These are phyloP conservation scores for Isabelozyma rhagii DNA, from an alignment of 805 yeast species.

Conservation along the genomic window DNA sequence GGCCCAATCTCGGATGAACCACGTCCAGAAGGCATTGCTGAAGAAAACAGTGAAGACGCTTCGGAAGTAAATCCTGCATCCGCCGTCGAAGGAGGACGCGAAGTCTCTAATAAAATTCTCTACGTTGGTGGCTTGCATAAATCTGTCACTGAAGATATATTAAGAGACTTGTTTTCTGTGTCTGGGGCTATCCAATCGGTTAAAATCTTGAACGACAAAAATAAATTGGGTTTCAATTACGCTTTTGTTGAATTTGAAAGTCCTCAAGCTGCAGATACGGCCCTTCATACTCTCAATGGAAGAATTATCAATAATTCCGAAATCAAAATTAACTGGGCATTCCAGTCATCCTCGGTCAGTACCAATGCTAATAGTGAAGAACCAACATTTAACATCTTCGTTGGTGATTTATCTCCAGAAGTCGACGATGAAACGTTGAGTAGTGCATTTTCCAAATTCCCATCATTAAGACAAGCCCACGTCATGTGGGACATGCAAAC, in stretches of 20 bases:
- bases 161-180: slow-evolving; percentile 59
- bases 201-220: slow-evolving; percentile 74
- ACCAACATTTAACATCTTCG: slow-evolving; percentile 70
- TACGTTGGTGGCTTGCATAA: slow-evolving; percentile 76
- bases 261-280: slow-evolving; percentile 57
- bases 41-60: neutral
- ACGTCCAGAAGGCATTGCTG: too few species aligned
- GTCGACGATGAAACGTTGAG: slow-evolving; percentile 73
- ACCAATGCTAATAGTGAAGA: slow-evolving; percentile 37
- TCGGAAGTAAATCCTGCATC: slow-evolving; percentile 49
- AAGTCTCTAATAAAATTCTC: slow-evolving; percentile 65
- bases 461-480: slow-evolving; percentile 73
- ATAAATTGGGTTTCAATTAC: slow-evolving; percentile 68
- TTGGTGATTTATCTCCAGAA: slow-evolving; percentile 82
- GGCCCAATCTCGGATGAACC: neutral
- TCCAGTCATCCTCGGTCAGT: slow-evolving; percentile 69
- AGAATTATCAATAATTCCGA: slow-evolving; percentile 50
- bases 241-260: slow-evolving; percentile 76
- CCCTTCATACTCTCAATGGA: slow-evolving; percentile 61
- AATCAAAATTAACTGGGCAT: slow-evolving; percentile 78
- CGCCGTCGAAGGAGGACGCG: slow-evolving; percentile 80
- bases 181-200: slow-evolving; percentile 62
- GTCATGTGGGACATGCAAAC: slow-evolving; percentile 98
- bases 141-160: slow-evolving; percentile 58
- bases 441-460: slow-evolving; percentile 53